Conservation (phyloP, 2,329 filamentous ascomycete species). For the Aspergillus tanneri region DNA sequence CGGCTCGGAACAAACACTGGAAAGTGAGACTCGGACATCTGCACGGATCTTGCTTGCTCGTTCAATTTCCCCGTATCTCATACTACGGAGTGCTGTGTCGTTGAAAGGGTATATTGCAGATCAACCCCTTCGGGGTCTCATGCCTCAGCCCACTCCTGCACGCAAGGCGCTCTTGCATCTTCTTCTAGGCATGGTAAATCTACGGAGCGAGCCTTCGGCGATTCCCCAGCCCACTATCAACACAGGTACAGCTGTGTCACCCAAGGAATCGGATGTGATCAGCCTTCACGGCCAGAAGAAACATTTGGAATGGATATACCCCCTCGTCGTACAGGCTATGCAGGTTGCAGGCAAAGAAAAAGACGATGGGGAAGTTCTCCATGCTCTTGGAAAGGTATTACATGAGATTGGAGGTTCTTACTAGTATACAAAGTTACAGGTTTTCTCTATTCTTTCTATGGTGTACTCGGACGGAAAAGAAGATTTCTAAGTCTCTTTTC, state of each 20-base stretch:
- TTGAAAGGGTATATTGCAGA: slow-evolving; percentile 86
- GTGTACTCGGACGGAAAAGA: too few species aligned
- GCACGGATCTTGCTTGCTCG: slow-evolving; percentile 65
- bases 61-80: slow-evolving; percentile 75
- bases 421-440: neutral
- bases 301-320: slow-evolving; percentile 79
- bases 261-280: slow-evolving; percentile 30
- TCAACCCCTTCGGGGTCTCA: slow-evolving; percentile 81
- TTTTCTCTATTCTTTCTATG: neutral
- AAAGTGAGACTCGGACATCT: slow-evolving; percentile 21
- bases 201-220: slow-evolving; percentile 68
- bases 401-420: slow-evolving; percentile 56
- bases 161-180: slow-evolving; percentile 74
- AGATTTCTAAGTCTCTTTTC: neutral
- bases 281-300: slow-evolving; percentile 53
- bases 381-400: slow-evolving; percentile 59
- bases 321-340: slow-evolving; percentile 54
- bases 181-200: slow-evolving; percentile 62
- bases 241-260: slow-evolving; percentile 13
- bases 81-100: slow-evolving; percentile 75
- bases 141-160: slow-evolving; percentile 83
- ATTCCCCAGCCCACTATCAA: slow-evolving; percentile 54
- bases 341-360: slow-evolving; percentile 42
- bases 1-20: neutral
- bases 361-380: slow-evolving; percentile 39